Conservation (phyloP, 441 rosid species). For the Eugenia klotzschiana region DNA sequence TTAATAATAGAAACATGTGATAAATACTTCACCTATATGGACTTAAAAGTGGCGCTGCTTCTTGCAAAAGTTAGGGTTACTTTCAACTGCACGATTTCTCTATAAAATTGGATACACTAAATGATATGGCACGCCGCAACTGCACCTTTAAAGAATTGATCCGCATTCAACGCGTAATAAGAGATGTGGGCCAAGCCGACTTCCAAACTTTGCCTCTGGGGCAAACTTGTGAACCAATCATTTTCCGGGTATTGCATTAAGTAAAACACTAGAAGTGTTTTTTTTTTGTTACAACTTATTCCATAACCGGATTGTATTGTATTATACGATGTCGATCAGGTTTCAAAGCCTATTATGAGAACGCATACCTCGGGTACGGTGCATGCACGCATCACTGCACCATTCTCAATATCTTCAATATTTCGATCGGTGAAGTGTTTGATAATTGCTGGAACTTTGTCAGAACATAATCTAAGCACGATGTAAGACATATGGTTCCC, state of each 20-base stretch:
- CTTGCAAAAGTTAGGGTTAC: too few relatives aligned
- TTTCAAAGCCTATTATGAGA: not conserved
- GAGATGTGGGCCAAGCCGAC: not conserved
- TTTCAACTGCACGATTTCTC: too few relatives aligned
- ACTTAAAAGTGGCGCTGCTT: too few relatives aligned
- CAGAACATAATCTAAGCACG: too few relatives aligned
- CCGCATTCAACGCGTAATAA: not conserved
- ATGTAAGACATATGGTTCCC: too few relatives aligned
- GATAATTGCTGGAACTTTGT: too few relatives aligned
- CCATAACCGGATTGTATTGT: not conserved
- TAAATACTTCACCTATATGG: too few relatives aligned
- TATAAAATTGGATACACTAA: not conserved
- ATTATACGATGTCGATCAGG: not conserved
- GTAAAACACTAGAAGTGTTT: not conserved
- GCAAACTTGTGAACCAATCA: too few relatives aligned
- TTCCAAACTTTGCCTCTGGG: too few relatives aligned
- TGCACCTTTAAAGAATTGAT: not conserved
- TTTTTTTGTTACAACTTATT: not conserved
- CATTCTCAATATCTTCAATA: too few relatives aligned
- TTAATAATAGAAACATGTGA: too few relatives aligned
- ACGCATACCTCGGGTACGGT: not conserved
- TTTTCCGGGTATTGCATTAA: not conserved
- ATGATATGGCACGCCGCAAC: not conserved
- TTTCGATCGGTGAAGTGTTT: too few relatives aligned
- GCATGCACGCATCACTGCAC: not conserved